Conservation (phyloP, 306 rosid genomes). For the Trifolium subterraneum region DNA sequence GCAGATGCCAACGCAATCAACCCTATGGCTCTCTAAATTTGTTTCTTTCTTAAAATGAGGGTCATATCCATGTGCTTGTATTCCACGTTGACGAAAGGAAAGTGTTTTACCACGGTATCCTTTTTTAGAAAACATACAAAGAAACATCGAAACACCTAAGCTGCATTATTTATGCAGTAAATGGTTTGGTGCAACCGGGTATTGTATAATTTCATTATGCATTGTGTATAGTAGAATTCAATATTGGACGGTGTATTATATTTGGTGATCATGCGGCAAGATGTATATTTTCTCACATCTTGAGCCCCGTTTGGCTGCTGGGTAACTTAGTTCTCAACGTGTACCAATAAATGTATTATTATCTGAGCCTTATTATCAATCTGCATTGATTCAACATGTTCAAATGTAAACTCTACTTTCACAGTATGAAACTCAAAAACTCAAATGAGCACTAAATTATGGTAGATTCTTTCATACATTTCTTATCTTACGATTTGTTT, state of each 20-base stretch:
- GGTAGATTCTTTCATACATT: neutral
- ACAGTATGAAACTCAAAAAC: neutral
- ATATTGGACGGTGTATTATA: conserved; percentile 23
- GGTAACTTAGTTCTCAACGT: conserved; percentile 4
- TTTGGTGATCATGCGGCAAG: conserved; percentile 1
- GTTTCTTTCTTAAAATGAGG: neutral
- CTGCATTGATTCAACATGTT: neutral
- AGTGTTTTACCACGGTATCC: conserved; percentile 27
- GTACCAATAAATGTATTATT: neutral
- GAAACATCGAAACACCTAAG: conserved; percentile 14
- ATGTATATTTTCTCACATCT: conserved; percentile 1
- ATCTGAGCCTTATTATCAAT: neutral
- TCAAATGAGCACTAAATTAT: neutral
- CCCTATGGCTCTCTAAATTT: conserved; percentile 36
- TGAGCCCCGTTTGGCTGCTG: conserved; percentile 5
- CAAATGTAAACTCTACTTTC: conserved; percentile 7
- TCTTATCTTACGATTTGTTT: neutral
- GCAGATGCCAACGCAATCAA: conserved; percentile 50
- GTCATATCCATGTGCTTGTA: neutral
- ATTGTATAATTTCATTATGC: conserved; percentile 22
- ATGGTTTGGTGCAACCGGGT: conserved; percentile 1
- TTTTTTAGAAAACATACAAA: conserved; percentile 1
- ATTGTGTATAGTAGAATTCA: conserved; percentile 6
- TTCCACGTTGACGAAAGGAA: neutral
- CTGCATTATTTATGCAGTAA: conserved; percentile 27